Evolutionary conservation across 2,329 filamentous ascomycete species (phyloP).

Genomic region (Nigrospora oryzae): DNA sequence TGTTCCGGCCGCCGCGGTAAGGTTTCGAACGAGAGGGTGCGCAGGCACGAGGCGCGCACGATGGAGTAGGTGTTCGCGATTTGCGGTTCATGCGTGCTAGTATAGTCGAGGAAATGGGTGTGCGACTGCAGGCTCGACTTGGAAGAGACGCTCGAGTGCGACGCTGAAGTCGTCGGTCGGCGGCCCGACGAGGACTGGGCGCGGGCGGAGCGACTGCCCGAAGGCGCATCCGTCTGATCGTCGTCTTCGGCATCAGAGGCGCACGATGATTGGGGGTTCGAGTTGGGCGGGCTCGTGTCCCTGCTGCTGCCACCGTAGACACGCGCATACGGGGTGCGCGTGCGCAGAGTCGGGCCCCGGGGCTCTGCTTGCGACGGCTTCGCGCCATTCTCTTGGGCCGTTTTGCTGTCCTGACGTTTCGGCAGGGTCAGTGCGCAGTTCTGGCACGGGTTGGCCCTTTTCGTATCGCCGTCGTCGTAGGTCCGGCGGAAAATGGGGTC

Average conservation of each 20-base stretch:
- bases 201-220: slow-evolving; percentile 8
- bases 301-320: slow-evolving; percentile 39
- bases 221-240: not conserved
- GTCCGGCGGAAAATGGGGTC: slow-evolving; percentile 55
- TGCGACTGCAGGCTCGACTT: slow-evolving; percentile 41
- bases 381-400: slow-evolving; percentile 8
- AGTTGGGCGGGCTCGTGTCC: slow-evolving; percentile 41
- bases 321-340: slow-evolving; percentile 50
- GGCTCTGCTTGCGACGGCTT: slow-evolving; percentile 22
- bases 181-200: slow-evolving; percentile 21
- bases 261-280: slow-evolving; percentile 36
- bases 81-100: slow-evolving; percentile 58
- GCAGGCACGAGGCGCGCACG: slow-evolving; percentile 56
- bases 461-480: slow-evolving; percentile 58
- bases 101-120: slow-evolving; percentile 59
- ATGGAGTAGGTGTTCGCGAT: slow-evolving; percentile 56
- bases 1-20: slow-evolving; percentile 45
- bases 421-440: slow-evolving; percentile 62
- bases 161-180: slow-evolving; percentile 36
- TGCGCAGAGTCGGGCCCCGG: slow-evolving; percentile 49
- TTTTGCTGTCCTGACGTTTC: slow-evolving; percentile 27
- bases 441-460: slow-evolving; percentile 55
- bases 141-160: slow-evolving; percentile 45
- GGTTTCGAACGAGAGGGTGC: slow-evolving; percentile 59
- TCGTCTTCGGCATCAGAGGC: slow-evolving; percentile 45